A percentile compares a stretch with the other conserved stretches of the same genome.
phyloP scores from a whole-genome alignment of 1,284 basidiomycete genomes.

The Moesziomyces sp. region DNA sequence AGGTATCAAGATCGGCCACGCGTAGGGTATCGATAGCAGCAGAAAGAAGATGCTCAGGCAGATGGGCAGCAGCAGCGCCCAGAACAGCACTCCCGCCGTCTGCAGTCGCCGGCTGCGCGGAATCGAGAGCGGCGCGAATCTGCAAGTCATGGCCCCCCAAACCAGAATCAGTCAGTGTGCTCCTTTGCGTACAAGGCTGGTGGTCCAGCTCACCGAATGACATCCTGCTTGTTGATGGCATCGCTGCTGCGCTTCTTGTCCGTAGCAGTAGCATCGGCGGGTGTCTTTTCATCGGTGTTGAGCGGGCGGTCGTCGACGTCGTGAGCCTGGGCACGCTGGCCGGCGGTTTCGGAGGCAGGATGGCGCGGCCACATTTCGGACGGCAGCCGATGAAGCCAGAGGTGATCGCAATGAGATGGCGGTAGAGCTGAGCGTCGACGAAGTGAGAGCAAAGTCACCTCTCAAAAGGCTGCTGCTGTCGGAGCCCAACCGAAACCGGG shows the following conservation, averaged over 20 bases:
- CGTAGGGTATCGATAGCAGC: slow-evolving; percentile 84
- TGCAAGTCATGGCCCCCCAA: slow-evolving; percentile 1
- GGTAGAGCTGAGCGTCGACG: too few relatives aligned
- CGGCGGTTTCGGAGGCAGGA: slow-evolving; percentile 44
- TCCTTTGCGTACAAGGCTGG: neutral
- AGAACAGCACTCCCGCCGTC: slow-evolving; percentile 76
- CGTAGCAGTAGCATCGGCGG: neutral
- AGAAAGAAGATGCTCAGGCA: slow-evolving; percentile 79
- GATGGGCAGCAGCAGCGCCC: slow-evolving; percentile 83
- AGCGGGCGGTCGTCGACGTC: slow-evolving; percentile 19
- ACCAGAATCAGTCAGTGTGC: neutral
- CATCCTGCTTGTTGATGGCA: slow-evolving; percentile 25
- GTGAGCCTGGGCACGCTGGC: slow-evolving; percentile 29
- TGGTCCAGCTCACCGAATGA: slow-evolving; percentile 22
- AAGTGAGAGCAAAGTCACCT: too few relatives aligned
- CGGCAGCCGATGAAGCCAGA: too few relatives aligned
- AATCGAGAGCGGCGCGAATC: slow-evolving; percentile 61
- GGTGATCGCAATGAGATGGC: too few relatives aligned
- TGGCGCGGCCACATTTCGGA: slow-evolving; percentile 24
- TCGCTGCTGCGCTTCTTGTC: slow-evolving; percentile 7
- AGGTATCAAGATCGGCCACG: slow-evolving; percentile 85
- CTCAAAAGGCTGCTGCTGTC: too few relatives aligned
- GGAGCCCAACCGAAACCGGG: too few relatives aligned
- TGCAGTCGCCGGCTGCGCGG: slow-evolving; percentile 62
- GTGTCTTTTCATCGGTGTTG: neutral